Conservation (phyloP, 257 asterid species). For the Solanum tacnaense region DNA sequence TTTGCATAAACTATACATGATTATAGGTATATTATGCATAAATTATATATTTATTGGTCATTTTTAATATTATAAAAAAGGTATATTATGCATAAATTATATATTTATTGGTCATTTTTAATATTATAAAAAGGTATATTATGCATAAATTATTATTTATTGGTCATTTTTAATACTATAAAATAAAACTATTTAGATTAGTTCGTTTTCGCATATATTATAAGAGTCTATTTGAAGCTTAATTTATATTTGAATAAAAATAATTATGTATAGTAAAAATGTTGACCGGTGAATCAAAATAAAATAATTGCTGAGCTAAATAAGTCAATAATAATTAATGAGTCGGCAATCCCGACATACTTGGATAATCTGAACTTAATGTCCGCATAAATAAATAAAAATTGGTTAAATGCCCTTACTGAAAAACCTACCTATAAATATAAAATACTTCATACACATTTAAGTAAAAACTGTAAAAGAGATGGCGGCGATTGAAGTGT, state of each 20-base stretch:
- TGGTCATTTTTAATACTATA: too few relatives aligned
- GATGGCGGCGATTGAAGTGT: constrained; percentile 46
- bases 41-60: neutral
- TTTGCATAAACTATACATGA: neutral
- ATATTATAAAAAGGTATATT: too few relatives aligned
- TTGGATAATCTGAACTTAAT: too few relatives aligned
- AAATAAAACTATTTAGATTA: neutral
- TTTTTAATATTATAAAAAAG: too few relatives aligned
- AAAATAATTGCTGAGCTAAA: too few relatives aligned
- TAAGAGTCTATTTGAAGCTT: neutral
- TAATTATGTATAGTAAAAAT: too few relatives aligned
- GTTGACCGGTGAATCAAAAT: neutral
- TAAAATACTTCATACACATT: neutral
- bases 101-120: too few relatives aligned
- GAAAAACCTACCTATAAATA: neutral
- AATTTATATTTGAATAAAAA: neutral
- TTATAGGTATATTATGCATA: neutral
- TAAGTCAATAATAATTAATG: neutral
- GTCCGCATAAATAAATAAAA: neutral
- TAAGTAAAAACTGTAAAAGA: neutral
- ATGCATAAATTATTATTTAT: too few relatives aligned
- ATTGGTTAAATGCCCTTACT: neutral
- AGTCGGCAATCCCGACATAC: neutral
- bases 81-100: too few relatives aligned
- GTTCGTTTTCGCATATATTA: neutral